A percentile compares a stretch with the other conserved stretches of the same genome.
These are phyloP conservation scores for Penicillium pulvis DNA, from an alignment of 495 filamentous ascomycete genomes.

Conservation along the genomic window DNA sequence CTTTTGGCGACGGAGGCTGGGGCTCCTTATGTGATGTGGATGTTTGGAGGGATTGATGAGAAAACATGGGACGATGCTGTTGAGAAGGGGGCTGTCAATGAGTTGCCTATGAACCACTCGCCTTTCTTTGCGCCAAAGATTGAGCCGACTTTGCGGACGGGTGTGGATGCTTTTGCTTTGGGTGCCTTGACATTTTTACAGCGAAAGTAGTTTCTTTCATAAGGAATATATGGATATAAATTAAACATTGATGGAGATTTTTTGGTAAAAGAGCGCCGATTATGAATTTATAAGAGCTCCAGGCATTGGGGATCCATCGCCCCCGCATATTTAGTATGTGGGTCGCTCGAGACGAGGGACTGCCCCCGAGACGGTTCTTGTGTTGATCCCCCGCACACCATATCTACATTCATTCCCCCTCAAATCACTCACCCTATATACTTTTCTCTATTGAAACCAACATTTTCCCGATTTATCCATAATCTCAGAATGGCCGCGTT, in stretches of 20 bases:
- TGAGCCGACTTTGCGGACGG: conserved; percentile 58
- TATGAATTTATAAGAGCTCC: no score
- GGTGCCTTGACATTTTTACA: conserved; percentile 52
- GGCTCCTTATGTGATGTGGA: conserved; percentile 57
- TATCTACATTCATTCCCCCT: no score
- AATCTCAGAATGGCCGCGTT: conserved; percentile 18
- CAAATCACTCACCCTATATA: neutral
- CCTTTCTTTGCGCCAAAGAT: conserved; percentile 62
- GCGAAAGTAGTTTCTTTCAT: conserved; percentile 2
- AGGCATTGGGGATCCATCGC: neutral
- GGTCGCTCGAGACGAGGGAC: neutral
- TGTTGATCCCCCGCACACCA: neutral
- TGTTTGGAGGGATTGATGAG: conserved; percentile 54
- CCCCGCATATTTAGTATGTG: neutral
- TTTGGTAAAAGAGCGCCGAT: no score
- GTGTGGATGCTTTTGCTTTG: conserved; percentile 56
- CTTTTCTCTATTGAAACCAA: neutral
- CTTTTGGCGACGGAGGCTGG: conserved; percentile 53
- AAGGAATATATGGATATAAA: no score
- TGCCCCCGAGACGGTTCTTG: neutral
- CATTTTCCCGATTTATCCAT: neutral
- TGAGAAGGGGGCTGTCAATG: conserved; percentile 39
- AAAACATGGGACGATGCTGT: conserved; percentile 51
- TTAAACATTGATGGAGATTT: no score
- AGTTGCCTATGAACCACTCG: conserved; percentile 59